A percentile compares a stretch with the other conserved stretches of the same genome.
These are phyloP conservation scores for Arthrobotrys entomopaga DNA, from an alignment of 2,329 filamentous ascomycete species.

Conservation along the genomic window DNA sequence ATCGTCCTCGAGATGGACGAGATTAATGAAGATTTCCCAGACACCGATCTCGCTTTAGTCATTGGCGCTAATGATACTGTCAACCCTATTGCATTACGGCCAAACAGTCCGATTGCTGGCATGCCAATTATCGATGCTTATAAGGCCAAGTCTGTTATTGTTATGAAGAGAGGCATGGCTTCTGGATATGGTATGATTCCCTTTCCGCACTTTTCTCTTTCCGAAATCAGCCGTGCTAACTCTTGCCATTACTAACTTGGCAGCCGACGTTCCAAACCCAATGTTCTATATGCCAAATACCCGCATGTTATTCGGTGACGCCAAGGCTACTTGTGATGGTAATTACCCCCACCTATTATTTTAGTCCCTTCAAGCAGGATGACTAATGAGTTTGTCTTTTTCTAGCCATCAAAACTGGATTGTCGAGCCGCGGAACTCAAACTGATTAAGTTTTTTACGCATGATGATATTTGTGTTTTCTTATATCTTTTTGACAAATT, in stretches of 20 bases:
- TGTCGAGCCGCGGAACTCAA: constrained; percentile 47
- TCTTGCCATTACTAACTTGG: constrained; percentile 9
- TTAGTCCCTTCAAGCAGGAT: not conserved
- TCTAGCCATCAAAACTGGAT: constrained; percentile 49
- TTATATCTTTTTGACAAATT: not conserved
- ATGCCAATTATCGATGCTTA: constrained; percentile 93
- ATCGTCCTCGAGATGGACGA: constrained; percentile 96
- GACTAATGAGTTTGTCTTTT: not conserved
- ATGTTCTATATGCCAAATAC: constrained; percentile 93
- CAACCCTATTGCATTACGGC: constrained; percentile 86
- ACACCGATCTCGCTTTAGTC: constrained; percentile 86
- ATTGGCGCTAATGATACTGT: constrained; percentile 94
- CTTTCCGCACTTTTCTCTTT: not conserved
- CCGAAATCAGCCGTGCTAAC: not conserved
- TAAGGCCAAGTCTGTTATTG: constrained; percentile 91
- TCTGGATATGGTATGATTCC: constrained; percentile 78
- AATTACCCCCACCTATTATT: constrained; percentile 5
- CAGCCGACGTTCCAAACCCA: constrained; percentile 87
- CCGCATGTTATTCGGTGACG: constrained; percentile 92
- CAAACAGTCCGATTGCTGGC: constrained; percentile 83
- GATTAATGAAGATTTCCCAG: constrained; percentile 89
- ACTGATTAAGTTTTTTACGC: constrained; percentile 23
- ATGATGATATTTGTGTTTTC: not conserved
- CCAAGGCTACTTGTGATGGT: constrained; percentile 81
- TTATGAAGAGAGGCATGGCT: constrained; percentile 92